phyloP scores from a whole-genome alignment of 1,284 basidiomycete genomes.

The Ceratobasidium sp. region DNA sequence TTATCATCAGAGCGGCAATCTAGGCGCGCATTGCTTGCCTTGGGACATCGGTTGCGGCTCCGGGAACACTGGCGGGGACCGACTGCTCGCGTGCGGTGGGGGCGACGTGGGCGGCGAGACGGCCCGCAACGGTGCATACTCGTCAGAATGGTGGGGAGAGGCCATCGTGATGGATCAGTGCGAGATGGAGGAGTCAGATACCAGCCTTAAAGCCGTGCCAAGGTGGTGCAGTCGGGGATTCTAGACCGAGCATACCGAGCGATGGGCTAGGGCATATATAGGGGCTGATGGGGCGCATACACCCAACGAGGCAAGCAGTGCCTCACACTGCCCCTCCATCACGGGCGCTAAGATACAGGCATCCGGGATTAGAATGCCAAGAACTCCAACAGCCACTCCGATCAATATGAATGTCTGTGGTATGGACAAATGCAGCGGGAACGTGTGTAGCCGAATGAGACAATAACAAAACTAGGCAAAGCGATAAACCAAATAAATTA shows the following conservation, averaged over 20 bases:
- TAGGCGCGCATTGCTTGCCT: background rate
- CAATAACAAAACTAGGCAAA: background rate
- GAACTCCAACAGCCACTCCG: slow-evolving; percentile 3
- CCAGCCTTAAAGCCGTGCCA: background rate
- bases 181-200: background rate
- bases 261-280: slow-evolving; percentile 5
- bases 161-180: slow-evolving; percentile 14
- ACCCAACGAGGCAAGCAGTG: slow-evolving; percentile 18
- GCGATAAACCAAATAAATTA: slow-evolving; percentile 37
- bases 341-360: slow-evolving; percentile 8
- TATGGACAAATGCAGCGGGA: slow-evolving; percentile 4
- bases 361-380: background rate
- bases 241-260: background rate
- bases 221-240: background rate
- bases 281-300: slow-evolving; percentile 1
- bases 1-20: slow-evolving; percentile 11
- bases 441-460: slow-evolving; percentile 3
- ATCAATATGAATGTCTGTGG: slow-evolving; percentile 5
- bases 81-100: background rate
- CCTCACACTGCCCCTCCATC: background rate
- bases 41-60: slow-evolving; percentile 41
- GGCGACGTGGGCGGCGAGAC: slow-evolving; percentile 1
- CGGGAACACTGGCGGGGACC: slow-evolving; percentile 21
- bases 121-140: slow-evolving; percentile 12
- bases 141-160: slow-evolving; percentile 16